phyloP scores from a whole-genome alignment of 306 rosid genomes.

The Cicer bijugum region DNA sequence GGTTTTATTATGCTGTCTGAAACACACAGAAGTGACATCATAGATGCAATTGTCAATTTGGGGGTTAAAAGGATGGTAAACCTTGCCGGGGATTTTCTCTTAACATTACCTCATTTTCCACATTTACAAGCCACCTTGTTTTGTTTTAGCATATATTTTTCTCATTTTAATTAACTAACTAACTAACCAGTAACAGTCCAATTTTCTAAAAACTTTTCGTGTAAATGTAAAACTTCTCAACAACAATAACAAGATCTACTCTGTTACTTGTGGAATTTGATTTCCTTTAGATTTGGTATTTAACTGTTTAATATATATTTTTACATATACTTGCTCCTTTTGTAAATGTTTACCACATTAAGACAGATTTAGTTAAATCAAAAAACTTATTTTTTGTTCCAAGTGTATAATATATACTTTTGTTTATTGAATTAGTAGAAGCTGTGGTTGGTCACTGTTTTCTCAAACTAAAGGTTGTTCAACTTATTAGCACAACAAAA shows the following conservation, averaged over 20 bases:
- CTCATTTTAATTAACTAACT: slow-evolving; percentile 24
- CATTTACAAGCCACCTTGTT: slow-evolving; percentile 46
- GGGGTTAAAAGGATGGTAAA: slow-evolving; percentile 54
- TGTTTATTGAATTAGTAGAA: slow-evolving; percentile 30
- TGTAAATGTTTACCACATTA: slow-evolving; percentile 2
- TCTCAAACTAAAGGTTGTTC: slow-evolving; percentile 46
- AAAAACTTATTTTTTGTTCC: slow-evolving; percentile 23
- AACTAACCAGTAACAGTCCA: neutral
- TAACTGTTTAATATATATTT: slow-evolving; percentile 29
- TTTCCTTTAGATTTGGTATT: slow-evolving; percentile 43
- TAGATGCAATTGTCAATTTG: slow-evolving; percentile 50
- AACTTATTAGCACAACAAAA: slow-evolving; percentile 35
- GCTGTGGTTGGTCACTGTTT: slow-evolving; percentile 33
- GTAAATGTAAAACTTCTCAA: slow-evolving; percentile 35
- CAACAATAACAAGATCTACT: slow-evolving; percentile 36
- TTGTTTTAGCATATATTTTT: slow-evolving; percentile 23
- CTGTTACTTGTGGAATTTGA: slow-evolving; percentile 35
- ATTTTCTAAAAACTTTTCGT: slow-evolving; percentile 38
- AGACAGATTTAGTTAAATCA: slow-evolving; percentile 34
- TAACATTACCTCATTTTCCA: slow-evolving; percentile 49
- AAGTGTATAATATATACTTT: neutral
- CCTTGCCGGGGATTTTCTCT: slow-evolving; percentile 47
- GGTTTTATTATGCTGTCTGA: neutral
- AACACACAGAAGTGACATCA: slow-evolving; percentile 45
- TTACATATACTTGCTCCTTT: slow-evolving; percentile 13